These are phyloP conservation scores for Ogataea neopini DNA, from an alignment of 805 yeast genomes.

Conservation along the genomic window DNA sequence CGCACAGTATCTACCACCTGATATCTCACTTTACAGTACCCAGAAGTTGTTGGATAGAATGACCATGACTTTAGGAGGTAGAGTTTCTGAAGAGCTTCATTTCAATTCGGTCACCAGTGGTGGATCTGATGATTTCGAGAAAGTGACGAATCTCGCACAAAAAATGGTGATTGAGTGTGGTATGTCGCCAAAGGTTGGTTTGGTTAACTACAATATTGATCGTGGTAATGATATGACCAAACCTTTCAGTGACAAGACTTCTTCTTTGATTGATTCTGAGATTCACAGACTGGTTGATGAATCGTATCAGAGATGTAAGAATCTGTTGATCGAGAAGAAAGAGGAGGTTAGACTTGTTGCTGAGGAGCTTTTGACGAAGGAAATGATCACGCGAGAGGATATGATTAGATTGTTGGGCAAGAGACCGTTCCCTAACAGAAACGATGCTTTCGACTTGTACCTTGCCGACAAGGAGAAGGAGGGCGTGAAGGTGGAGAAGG, in stretches of 20 bases:
- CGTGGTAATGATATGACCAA: conserved; percentile 52
- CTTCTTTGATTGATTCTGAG: conserved; percentile 65
- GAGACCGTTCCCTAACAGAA: conserved; percentile 74
- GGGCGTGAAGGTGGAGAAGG: conserved; percentile 7
- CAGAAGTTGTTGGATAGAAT: conserved; percentile 80
- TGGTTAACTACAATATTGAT: conserved; percentile 51
- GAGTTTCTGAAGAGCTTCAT: conserved; percentile 89
- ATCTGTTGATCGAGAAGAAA: conserved; percentile 55
- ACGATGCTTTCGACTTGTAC: conserved; percentile 90
- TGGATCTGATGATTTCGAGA: conserved; percentile 89
- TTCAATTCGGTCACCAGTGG: conserved; percentile 88
- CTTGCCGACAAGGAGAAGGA: conserved; percentile 41
- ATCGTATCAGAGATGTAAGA: conserved; percentile 60
- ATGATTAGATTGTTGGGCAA: conserved; percentile 76
- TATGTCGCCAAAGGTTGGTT: conserved; percentile 80
- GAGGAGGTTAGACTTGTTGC: conserved; percentile 71
- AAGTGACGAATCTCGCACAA: conserved; percentile 85
- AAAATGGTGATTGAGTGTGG: conserved; percentile 88
- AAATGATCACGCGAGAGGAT: conserved; percentile 79
- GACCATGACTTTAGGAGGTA: conserved; percentile 93
- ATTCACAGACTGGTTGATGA: conserved; percentile 66
- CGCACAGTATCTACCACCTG: conserved; percentile 92
- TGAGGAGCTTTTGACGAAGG: conserved; percentile 67
- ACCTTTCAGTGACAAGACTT: conserved; percentile 75
- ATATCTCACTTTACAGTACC: conserved; percentile 73